Base-by-base conservation (phyloP, 805 yeast species). In the Wickerhamiella vanderwaltii region DNA sequence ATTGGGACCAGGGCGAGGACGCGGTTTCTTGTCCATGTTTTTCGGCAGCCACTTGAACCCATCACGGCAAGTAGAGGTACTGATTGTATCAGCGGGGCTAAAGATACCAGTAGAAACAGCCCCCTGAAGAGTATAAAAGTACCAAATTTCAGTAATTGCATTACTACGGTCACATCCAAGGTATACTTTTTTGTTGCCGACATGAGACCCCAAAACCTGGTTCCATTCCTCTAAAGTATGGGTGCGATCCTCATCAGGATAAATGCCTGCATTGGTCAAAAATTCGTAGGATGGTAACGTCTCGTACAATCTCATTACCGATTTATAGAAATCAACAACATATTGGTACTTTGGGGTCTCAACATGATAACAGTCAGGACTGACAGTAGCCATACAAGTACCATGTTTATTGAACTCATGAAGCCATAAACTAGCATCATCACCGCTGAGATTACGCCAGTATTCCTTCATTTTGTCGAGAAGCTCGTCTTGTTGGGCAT, bases 331-430 rank as follows among this genome's bases (percentile, higher is more conserved):
- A 57, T 85, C 93, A 44, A 73, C 76, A 22, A 82, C 86, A 39
- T 65, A 54, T 51, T 58, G 57, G 46, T 59, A 45, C 41, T 51
- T 41, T 29, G 51, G 41, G 11, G 58, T 53, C 18, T 47, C 50
- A 6, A 41, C 37, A 13, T 47, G 24, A 59, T 85, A 86, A 59
- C 97, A 87, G 4, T 59, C 51, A 3, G 91, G 82, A 43, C 69
- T 73, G 35, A 87, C 64, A 1, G 95, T 85, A 36, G 77, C 73
- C 69, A 86, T 77, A 62, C 96, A 87, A 7, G 95, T 85, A 18
- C 87, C 96, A 57, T 87, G 97, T 58, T 87, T 87, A 64, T 87
- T 86, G 68, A 73, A 87, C 61, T 87, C 96, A 60, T 87, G 95
- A 26, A 72, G 68, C 97, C 97, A 87, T 39, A 87, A 63, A 5